phyloP scores from a whole-genome alignment of 805 yeast species.

The Geotrichum ghanense region DNA sequence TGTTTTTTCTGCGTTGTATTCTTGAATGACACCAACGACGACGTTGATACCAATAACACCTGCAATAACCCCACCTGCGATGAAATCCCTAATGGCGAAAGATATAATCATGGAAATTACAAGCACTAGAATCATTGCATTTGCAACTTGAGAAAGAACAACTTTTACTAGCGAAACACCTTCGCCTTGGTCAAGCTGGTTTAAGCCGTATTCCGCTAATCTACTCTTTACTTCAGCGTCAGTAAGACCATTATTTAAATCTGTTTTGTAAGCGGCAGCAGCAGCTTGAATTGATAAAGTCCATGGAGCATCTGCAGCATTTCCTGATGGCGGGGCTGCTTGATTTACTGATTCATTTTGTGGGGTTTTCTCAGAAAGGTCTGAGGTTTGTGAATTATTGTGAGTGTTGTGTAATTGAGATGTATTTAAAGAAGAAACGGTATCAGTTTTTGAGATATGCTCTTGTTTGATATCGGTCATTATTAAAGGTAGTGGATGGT shows the following conservation, averaged over 20 bases:
- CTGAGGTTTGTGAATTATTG: too few relatives aligned
- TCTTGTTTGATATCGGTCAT: not conserved
- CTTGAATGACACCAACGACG: constrained; percentile 58
- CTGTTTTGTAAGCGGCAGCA: constrained; percentile 31
- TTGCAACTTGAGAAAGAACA: constrained; percentile 54
- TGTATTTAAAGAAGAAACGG: too few relatives aligned
- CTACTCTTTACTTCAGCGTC: constrained; percentile 23
- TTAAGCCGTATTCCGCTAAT: constrained; percentile 37
- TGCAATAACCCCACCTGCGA: constrained; percentile 70
- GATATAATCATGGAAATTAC: constrained; percentile 61
- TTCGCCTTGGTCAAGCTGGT: constrained; percentile 49
- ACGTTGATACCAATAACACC: constrained; percentile 56
- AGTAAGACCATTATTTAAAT: constrained; percentile 38
- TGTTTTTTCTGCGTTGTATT: constrained; percentile 63
- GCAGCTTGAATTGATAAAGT: constrained; percentile 27
- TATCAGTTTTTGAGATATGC: too few relatives aligned
- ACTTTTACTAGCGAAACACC: constrained; percentile 44
- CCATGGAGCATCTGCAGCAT: constrained; percentile 15
- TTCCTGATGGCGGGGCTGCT: too few relatives aligned
- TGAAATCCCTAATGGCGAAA: constrained; percentile 65
- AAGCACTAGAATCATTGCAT: constrained; percentile 70
- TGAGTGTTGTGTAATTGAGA: not conserved
- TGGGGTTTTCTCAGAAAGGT: too few relatives aligned
- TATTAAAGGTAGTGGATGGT: not conserved
- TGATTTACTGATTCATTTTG: too few relatives aligned